Percentiles rank a stretch among this genome's conserved stretches.
phyloP scores from a whole-genome alignment of 169 alveolate genomes.

The Plasmodium chabaudi region DNA sequence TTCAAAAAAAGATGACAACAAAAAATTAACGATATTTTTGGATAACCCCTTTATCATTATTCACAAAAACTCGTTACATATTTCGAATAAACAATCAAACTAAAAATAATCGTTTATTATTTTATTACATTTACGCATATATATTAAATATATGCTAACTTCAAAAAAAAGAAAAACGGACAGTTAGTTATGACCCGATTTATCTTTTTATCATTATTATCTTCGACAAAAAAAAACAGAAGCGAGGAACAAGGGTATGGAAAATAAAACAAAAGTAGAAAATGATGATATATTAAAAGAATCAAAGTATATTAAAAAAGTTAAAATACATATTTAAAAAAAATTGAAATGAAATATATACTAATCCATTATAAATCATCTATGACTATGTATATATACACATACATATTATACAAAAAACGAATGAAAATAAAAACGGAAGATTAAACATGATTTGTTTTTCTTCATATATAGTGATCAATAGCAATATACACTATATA shows the following conservation, averaged over 20 bases:
- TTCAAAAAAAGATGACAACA: constrained; percentile 58
- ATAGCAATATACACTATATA: too few species aligned
- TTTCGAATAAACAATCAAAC: background rate
- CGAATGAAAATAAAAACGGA: too few species aligned
- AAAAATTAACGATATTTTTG: constrained; percentile 62
- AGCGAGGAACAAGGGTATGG: background rate
- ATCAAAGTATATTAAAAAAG: background rate
- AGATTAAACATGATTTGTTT: too few species aligned
- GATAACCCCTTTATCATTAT: constrained; percentile 67
- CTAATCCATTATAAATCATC: too few species aligned
- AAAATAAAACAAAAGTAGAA: too few species aligned
- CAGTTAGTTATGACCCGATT: background rate
- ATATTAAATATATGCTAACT: background rate
- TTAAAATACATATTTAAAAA: too few species aligned
- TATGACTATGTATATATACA: too few species aligned
- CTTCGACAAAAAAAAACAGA: constrained; percentile 37
- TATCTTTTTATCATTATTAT: constrained; percentile 8
- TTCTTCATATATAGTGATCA: too few species aligned
- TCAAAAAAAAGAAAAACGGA: background rate
- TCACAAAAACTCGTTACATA: background rate
- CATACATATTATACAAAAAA: too few species aligned
- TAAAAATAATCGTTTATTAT: too few species aligned
- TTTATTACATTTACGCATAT: background rate
- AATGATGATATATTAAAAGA: background rate
- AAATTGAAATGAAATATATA: too few species aligned